Conservation (phyloP, 805 yeast species). For the Kurtzmaniella fragi region DNA sequence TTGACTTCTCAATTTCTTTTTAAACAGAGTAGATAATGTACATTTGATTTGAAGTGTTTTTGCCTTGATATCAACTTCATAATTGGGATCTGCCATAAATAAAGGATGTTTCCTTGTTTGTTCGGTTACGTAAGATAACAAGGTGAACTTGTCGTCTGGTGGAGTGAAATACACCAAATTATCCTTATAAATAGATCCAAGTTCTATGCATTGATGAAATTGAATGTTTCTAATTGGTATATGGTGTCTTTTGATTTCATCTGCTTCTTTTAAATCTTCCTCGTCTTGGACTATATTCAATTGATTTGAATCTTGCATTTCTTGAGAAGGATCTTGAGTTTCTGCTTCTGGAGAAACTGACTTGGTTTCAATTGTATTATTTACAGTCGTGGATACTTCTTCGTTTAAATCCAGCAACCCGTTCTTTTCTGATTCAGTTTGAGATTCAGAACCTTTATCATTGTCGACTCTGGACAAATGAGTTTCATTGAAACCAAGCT, state of each 20-base stretch:
- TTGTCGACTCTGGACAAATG: slow-evolving; percentile 29
- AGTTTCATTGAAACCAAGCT: slow-evolving; percentile 36
- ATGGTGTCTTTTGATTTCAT: slow-evolving; percentile 3
- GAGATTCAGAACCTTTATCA: slow-evolving; percentile 14
- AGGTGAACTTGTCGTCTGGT: slow-evolving; percentile 56
- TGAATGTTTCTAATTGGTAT: slow-evolving; percentile 36
- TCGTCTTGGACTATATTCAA: slow-evolving; percentile 5
- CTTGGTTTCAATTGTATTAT: neutral
- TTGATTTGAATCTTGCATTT: neutral
- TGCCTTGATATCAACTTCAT: slow-evolving; percentile 15
- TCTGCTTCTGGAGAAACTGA: neutral
- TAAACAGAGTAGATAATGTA: slow-evolving; percentile 28
- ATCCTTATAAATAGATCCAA: slow-evolving; percentile 59
- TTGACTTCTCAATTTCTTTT: slow-evolving; percentile 29
- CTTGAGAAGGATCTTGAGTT: no score
- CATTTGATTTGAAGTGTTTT: slow-evolving; percentile 31
- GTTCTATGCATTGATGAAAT: slow-evolving; percentile 66
- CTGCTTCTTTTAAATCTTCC: slow-evolving; percentile 7
- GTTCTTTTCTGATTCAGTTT: no score
- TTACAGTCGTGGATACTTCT: neutral
- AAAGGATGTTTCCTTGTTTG: slow-evolving; percentile 37
- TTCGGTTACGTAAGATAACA: slow-evolving; percentile 39
- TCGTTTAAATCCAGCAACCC: no score
- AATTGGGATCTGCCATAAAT: slow-evolving; percentile 37
- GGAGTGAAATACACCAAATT: slow-evolving; percentile 78